These are phyloP conservation scores for Lineolata rhizophorae DNA, from an alignment of 495 filamentous ascomycete genomes.

Conservation along the genomic window DNA sequence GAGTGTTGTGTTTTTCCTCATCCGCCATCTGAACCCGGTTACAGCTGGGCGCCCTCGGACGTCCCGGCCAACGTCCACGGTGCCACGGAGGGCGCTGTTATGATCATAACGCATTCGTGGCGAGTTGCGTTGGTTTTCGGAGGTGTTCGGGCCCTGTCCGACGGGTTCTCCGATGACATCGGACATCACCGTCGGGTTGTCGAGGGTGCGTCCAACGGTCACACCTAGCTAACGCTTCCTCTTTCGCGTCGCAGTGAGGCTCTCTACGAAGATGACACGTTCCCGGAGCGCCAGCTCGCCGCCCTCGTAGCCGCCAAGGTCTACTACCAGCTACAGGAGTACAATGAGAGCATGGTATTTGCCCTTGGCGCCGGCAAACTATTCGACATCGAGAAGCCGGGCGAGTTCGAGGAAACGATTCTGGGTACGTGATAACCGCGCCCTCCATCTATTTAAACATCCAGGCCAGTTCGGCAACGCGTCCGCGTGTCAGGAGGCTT, in stretches of 20 bases:
- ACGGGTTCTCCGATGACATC: background rate
- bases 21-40: no score
- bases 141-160: no score
- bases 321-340: conserved; percentile 96
- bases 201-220: no score
- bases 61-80: no score
- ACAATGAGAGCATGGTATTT: conserved; percentile 98
- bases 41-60: no score
- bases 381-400: conserved; percentile 74
- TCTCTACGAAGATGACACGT: conserved; percentile 87
- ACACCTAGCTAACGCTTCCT: no score
- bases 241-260: conserved; percentile 46
- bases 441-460: conserved; percentile 1
- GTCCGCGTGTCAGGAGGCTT: no score
- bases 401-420: conserved; percentile 98
- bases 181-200: no score
- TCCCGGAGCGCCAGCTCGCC: conserved; percentile 83
- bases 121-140: background rate
- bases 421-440: conserved; percentile 31
- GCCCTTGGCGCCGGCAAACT: conserved; percentile 87
- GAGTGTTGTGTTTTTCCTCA: conserved; percentile 21
- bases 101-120: background rate
- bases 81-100: no score
- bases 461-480: no score
- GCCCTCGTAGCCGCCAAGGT: conserved; percentile 91